Conservation (phyloP, 768 basidiomycete genomes). For the Clitopilus hobsonii region DNA sequence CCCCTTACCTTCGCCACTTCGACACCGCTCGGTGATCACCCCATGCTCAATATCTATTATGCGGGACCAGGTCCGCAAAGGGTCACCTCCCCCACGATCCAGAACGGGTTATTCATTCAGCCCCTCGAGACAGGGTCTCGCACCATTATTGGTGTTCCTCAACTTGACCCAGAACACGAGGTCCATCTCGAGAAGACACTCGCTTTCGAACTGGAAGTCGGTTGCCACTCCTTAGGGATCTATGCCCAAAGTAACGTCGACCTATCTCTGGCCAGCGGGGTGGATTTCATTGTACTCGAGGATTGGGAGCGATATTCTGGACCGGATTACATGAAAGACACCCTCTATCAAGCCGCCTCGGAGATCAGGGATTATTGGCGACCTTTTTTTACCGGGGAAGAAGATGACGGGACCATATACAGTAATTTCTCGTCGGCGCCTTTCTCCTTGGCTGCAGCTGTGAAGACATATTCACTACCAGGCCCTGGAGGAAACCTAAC, state of each 20-base stretch:
- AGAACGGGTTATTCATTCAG: conserved; percentile 10
- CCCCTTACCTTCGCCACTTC: too few relatives aligned
- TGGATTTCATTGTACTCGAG: conserved; percentile 4
- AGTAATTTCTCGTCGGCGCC: conserved; percentile 10
- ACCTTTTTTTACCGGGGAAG: not conserved
- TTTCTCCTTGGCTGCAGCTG: not conserved
- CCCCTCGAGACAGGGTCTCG: conserved; percentile 11
- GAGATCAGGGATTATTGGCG: not conserved
- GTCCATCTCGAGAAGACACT: conserved; percentile 14
- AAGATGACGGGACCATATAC: conserved; percentile 7
- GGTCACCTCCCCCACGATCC: conserved; percentile 5
- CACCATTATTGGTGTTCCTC: conserved; percentile 14
- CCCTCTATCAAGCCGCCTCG: not conserved
- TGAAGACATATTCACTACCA: too few relatives aligned
- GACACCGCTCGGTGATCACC: not conserved
- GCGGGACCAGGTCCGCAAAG: conserved; percentile 11
- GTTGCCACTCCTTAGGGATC: conserved; percentile 13
- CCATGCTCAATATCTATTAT: conserved; percentile 11
- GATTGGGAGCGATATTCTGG: not conserved
- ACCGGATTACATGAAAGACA: not conserved
- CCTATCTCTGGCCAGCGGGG: not conserved
- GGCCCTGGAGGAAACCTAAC: too few relatives aligned
- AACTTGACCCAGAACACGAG: conserved; percentile 7
- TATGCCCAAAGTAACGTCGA: not conserved
- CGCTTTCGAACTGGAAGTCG: conserved; percentile 15